These are phyloP conservation scores for Xylaria nigripes DNA, from an alignment of 495 filamentous ascomycete species.

Conservation along the genomic window DNA sequence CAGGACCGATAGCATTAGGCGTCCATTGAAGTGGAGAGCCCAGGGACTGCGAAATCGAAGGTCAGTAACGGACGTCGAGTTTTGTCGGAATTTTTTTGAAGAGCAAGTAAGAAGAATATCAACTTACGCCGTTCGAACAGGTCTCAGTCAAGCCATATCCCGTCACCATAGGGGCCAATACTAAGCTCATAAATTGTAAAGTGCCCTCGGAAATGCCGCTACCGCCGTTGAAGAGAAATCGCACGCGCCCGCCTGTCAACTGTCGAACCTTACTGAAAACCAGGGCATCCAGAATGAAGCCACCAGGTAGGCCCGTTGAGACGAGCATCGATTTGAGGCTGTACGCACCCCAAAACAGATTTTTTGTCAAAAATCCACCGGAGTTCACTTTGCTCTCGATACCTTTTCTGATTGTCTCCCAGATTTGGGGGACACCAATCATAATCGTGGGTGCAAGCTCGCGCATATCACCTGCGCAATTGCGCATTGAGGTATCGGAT, in stretches of 20 bases:
- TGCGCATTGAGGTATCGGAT: conserved; percentile 50
- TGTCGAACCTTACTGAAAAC: conserved; percentile 68
- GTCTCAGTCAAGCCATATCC: conserved; percentile 91
- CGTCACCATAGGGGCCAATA: conserved; percentile 65
- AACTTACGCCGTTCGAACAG: conserved; percentile 53
- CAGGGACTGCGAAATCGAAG: conserved; percentile 24
- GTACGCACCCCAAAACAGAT: conserved; percentile 40
- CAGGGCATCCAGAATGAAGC: conserved; percentile 66
- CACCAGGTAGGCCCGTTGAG: conserved; percentile 54
- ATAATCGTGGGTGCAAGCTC: conserved; percentile 71
- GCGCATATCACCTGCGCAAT: conserved; percentile 61
- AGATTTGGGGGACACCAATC: conserved; percentile 76
- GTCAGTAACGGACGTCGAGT: not conserved
- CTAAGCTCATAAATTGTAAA: conserved; percentile 69
- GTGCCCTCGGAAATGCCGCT: conserved; percentile 71
- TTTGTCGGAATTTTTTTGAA: too few relatives aligned
- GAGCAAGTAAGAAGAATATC: not conserved
- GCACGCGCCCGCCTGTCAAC: conserved; percentile 63
- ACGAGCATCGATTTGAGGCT: conserved; percentile 50
- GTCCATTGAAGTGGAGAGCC: conserved; percentile 62
- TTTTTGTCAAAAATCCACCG: conserved; percentile 20
- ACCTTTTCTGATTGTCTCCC: conserved; percentile 72
- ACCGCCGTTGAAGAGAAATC: conserved; percentile 72
- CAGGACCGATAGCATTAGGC: conserved; percentile 64
- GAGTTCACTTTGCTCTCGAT: conserved; percentile 57